Evolutionary conservation across 208 protist genomes (phyloP), one percentile per base, ranked within the genome.

Genomic region (Wallacemonas collosoma): DNA sequence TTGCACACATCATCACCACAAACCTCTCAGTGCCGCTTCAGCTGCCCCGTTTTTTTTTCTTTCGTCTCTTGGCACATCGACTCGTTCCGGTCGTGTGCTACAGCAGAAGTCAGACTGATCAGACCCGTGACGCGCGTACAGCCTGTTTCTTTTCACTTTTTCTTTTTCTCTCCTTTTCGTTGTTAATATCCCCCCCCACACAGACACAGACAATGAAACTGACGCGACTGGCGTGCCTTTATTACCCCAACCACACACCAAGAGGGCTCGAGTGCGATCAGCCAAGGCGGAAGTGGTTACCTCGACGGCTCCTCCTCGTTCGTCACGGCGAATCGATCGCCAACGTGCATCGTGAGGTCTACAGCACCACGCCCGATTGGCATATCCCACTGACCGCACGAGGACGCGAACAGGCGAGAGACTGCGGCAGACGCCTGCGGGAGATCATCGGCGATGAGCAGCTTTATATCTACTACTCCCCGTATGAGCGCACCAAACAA

Each of bases 391-490:
- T 98, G 43, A 97, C 94, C 9, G 66, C 48, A 36, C 72, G 67
- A 1, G 96, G 96, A n/a, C 75, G 81, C 4, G 80, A 76, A 67
- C 94, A 97, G 85, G 92, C 94, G 15, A 75, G 83, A 36, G 85
- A 95, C 75, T 96, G 93, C 60, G 96, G 94, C 45, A 64, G 76
- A 40, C 76, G 81, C 2, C 83, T 98, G 12, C 82, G 85, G 26
- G 72, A 79, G 6, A 88, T 97, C 51, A 81, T 97, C 14, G 79
- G 83, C 48, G 83, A 95, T 48, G 93, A 96, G 43, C 79, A 83
- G 65, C 39, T 93, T 1, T 89, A 94, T 74, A 87, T 98, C 17
- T 98, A 97, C 82, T 92, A 96, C 72, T 97, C 90, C 4, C 96
- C 96, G 1, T 98, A 95, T 76, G 54, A 71, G 2, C 91, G 96